Evolutionary conservation across 768 basidiomycete genomes (phyloP).

Genomic region (Podaxis pistillaris): DNA sequence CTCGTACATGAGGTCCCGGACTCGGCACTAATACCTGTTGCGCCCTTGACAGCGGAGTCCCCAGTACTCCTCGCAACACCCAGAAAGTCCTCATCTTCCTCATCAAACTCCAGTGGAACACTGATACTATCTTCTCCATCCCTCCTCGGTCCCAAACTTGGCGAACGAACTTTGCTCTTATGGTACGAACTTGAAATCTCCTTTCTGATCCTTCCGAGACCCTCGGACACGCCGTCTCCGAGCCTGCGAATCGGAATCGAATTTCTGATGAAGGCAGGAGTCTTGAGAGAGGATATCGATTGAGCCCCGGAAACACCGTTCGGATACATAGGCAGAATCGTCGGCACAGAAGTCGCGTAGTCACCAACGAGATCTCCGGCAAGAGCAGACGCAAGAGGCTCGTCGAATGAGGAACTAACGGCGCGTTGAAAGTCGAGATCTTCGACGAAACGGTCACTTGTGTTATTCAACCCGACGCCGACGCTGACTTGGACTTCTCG

Average conservation of each 20-base stretch:
- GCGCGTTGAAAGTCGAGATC: constrained; percentile 29
- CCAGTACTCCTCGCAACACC: constrained; percentile 18
- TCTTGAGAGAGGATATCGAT: not conserved
- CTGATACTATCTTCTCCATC: constrained; percentile 21
- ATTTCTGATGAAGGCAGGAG: constrained; percentile 21
- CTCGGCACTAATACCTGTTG: constrained; percentile 27
- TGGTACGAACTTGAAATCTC: constrained; percentile 43
- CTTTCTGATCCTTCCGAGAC: constrained; percentile 56
- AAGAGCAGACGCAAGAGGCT: constrained; percentile 75
- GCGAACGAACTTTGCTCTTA: constrained; percentile 37
- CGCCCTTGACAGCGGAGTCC: constrained; percentile 18
- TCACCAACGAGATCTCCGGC: constrained; percentile 55
- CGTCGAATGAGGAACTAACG: constrained; percentile 66
- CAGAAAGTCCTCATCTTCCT: constrained; percentile 65
- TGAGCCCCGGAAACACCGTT: constrained; percentile 53
- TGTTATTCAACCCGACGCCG: constrained; percentile 21
- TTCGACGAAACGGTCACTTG: constrained; percentile 50
- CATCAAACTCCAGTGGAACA: constrained; percentile 60
- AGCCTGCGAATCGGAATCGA: constrained; percentile 59
- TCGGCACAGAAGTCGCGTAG: constrained; percentile 30
- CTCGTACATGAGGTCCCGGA: constrained; percentile 33
- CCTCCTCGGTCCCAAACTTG: constrained; percentile 30
- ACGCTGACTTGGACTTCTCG: constrained; percentile 48
- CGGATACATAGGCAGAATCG: constrained; percentile 76
- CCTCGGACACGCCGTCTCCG: constrained; percentile 56